phyloP scores from a whole-genome alignment of 805 yeast species.

The Barnettozyma populi region DNA sequence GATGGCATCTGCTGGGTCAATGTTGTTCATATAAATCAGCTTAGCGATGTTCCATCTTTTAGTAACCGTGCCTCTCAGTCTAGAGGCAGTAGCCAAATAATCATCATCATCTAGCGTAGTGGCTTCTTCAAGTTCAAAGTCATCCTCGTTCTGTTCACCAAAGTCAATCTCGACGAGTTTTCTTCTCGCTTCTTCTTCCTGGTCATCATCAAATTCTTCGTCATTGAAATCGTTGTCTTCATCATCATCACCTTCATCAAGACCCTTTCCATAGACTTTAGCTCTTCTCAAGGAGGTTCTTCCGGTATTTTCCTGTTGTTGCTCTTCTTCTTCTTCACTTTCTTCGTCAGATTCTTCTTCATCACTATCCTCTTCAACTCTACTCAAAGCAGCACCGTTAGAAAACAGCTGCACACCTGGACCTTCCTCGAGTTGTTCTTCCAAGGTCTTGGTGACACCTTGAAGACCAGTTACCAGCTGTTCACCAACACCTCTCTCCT shows the following conservation, averaged over 20 bases:
- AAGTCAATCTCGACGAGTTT: slow-evolving; percentile 46
- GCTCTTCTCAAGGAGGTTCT: slow-evolving; percentile 61
- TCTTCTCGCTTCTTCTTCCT: slow-evolving; percentile 33
- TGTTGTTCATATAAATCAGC: slow-evolving; percentile 71
- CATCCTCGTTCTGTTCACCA: slow-evolving; percentile 28
- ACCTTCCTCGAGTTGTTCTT: slow-evolving; percentile 51
- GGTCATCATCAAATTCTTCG: slow-evolving; percentile 29
- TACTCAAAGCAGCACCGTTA: slow-evolving; percentile 46
- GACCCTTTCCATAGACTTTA: slow-evolving; percentile 48
- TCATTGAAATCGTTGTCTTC: slow-evolving; percentile 38
- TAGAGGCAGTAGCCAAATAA: slow-evolving; percentile 49
- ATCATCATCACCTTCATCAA: slow-evolving; percentile 41
- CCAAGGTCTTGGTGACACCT: slow-evolving; percentile 53
- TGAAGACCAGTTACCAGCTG: slow-evolving; percentile 78
- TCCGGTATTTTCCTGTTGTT: slow-evolving; percentile 43
- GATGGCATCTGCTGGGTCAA: slow-evolving; percentile 68
- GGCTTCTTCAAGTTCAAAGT: slow-evolving; percentile 46
- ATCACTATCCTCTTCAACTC: slow-evolving; percentile 36
- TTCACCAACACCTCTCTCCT: slow-evolving; percentile 81
- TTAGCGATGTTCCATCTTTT: slow-evolving; percentile 77
- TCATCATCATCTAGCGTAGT: slow-evolving; percentile 40
- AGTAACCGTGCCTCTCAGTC: slow-evolving; percentile 46
- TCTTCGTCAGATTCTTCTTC: slow-evolving; percentile 33
- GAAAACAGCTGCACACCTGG: slow-evolving; percentile 76
- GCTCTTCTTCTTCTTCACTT: slow-evolving; percentile 30